phyloP scores from a whole-genome alignment of 176 grass and related monocot species.

The Hordeum marinum region DNA sequence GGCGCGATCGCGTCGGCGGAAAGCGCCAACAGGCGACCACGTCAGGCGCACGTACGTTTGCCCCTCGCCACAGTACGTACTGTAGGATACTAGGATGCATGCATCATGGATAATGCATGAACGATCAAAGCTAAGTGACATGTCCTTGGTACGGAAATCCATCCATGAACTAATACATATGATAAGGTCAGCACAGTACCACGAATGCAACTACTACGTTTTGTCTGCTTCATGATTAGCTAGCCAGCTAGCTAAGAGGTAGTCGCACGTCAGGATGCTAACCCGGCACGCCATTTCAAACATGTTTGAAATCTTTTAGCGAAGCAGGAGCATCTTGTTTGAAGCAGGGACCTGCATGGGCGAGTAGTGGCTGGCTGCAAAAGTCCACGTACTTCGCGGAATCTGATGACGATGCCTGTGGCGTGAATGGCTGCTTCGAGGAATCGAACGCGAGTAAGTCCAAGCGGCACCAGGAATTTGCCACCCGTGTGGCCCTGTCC shows the following conservation, averaged over 20 bases:
- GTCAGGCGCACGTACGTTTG: background rate
- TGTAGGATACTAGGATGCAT: background rate
- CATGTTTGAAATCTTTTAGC: background rate
- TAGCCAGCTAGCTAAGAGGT: no score
- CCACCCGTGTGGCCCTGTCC: background rate
- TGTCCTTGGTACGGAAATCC: background rate
- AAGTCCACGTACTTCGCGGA: background rate
- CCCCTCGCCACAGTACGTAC: background rate
- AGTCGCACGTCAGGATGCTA: background rate
- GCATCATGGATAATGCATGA: background rate
- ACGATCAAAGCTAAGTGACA: background rate
- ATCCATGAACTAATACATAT: background rate
- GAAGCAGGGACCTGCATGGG: background rate
- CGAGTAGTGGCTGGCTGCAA: background rate
- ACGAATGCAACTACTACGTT: background rate
- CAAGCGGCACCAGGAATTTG: background rate
- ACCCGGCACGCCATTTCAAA: background rate
- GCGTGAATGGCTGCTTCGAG: background rate
- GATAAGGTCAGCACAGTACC: background rate
- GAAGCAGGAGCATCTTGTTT: background rate
- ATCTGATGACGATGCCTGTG: background rate
- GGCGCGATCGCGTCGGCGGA: background rate
- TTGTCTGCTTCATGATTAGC: background rate
- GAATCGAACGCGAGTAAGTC: slow-evolving; percentile 10
- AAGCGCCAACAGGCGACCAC: background rate